Evolutionary conservation across 305 asterid genomes (phyloP).

Genomic region (Fraxinus sp.): DNA sequence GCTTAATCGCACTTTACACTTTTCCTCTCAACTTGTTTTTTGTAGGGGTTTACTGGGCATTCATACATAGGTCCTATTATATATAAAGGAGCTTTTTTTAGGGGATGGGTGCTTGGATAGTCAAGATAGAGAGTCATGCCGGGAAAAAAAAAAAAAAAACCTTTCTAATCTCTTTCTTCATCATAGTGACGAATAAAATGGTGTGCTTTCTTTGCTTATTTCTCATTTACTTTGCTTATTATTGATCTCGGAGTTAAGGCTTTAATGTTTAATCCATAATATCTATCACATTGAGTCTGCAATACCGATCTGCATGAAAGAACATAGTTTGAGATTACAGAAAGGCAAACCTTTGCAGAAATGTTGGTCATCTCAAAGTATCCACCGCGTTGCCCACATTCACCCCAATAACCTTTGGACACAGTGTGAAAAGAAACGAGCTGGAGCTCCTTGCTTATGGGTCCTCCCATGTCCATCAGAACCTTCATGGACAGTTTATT

Average conservation of each 20-base stretch:
- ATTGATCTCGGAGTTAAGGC: background rate
- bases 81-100: background rate
- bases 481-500: slow-evolving; percentile 44
- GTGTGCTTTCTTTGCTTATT: background rate
- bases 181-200: background rate
- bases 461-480: slow-evolving; percentile 84
- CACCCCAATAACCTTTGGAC: slow-evolving; percentile 96
- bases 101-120: background rate
- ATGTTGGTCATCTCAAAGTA: slow-evolving; percentile 98
- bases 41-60: background rate
- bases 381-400: slow-evolving; percentile 99
- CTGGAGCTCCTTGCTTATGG: slow-evolving; percentile 76
- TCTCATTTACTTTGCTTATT: background rate
- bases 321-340: background rate
- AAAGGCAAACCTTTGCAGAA: slow-evolving; percentile 64
- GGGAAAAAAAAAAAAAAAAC: background rate
- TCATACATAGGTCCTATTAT: background rate
- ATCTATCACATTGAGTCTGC: background rate
- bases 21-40: background rate
- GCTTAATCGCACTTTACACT: background rate
- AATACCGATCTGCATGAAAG: background rate
- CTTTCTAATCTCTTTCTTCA: background rate
- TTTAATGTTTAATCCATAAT: background rate
- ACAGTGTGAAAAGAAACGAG: slow-evolving; percentile 96
- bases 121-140: background rate